A percentile compares a stretch with the other conserved stretches of the same genome.
Evolutionary conservation across 495 filamentous ascomycete genomes (phyloP).

Genomic region (Aspergillus conjunctus): DNA sequence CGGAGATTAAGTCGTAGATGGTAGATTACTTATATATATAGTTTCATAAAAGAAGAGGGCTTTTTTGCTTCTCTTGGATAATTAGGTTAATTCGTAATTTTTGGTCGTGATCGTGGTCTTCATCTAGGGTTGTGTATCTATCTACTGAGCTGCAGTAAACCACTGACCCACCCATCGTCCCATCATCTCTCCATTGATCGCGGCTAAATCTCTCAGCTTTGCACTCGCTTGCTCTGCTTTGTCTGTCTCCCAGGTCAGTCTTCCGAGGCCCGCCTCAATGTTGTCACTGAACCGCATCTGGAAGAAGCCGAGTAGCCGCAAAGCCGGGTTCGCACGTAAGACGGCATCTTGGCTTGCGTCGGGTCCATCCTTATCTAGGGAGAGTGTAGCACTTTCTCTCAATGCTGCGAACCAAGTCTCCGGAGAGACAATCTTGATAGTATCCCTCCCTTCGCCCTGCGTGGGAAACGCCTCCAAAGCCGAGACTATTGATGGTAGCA

Average conservation of each 20-base stretch:
- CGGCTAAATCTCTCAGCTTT: neutral
- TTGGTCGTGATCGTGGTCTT: neutral
- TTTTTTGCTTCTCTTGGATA: too few species aligned
- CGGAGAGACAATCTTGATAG: constrained; percentile 3
- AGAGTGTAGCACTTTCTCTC: neutral
- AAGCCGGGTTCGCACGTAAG: constrained; percentile 3
- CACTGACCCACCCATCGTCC: constrained; percentile 9
- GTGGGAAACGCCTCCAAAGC: neutral
- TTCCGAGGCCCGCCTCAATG: neutral
- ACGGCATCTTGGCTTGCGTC: neutral
- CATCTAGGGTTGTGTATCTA: neutral
- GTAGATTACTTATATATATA: neutral
- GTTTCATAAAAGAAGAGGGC: neutral
- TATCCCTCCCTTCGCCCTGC: neutral
- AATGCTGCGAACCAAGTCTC: neutral
- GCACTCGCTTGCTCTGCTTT: neutral
- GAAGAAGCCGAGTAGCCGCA: constrained; percentile 12
- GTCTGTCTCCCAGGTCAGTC: neutral
- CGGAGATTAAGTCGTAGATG: constrained; percentile 34
- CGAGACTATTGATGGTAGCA: constrained; percentile 4
- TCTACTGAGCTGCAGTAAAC: neutral
- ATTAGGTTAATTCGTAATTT: neutral
- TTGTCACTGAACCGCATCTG: neutral
- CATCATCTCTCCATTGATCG: constrained; percentile 9
- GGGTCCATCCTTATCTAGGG: neutral